These are phyloP conservation scores for Solanum megistacrolobum DNA, from an alignment of 257 asterid genomes.

Conservation along the genomic window DNA sequence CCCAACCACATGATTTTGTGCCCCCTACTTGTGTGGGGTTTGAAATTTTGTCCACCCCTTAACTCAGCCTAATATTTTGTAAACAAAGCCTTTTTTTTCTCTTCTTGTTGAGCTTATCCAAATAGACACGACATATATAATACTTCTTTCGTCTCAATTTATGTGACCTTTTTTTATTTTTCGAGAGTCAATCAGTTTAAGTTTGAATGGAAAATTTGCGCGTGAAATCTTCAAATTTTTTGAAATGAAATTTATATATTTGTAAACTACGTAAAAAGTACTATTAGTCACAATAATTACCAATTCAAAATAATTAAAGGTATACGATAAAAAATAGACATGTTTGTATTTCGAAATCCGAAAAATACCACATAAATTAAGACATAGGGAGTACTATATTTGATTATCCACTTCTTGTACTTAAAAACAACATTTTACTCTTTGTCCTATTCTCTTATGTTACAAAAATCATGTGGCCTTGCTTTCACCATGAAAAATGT, in stretches of 20 bases:
- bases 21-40: not conserved
- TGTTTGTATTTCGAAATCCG: fast-evolving
- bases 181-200: no score
- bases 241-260: no score
- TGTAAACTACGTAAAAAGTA: no score
- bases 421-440: not conserved
- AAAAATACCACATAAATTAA: no score
- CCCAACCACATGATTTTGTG: not conserved
- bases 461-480: not conserved
- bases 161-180: no score
- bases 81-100: not conserved
- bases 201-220: no score
- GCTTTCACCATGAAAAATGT: not conserved
- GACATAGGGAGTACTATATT: not conserved
- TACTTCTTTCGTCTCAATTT: no score
- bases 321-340: no score
- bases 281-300: no score
- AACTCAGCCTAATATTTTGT: not conserved
- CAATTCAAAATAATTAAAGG: no score
- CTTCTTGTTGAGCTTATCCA: not conserved
- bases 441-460: not conserved
- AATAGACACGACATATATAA: not conserved
- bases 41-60: not conserved
- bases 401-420: not conserved
- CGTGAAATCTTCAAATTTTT: no score